A percentile compares a stretch with the other conserved stretches of the same genome.
Conservation (phyloP, 768 basidiomycete genomes). For the Tylopilus cervinicoccineus region DNA sequence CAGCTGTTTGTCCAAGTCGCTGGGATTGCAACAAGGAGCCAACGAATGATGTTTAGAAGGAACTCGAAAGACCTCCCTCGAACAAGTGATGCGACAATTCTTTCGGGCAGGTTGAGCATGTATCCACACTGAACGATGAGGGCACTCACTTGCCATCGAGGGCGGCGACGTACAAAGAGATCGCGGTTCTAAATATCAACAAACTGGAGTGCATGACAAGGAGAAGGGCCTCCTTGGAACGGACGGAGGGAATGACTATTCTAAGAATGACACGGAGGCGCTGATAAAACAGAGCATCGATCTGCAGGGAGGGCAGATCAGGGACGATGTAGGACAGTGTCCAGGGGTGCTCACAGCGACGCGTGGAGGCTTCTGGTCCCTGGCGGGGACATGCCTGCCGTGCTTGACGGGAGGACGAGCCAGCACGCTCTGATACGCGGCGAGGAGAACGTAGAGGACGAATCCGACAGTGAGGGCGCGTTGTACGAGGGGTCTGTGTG, state of each 20-base stretch:
- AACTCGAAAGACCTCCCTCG: slow-evolving; percentile 78
- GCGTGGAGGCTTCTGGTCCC: slow-evolving; percentile 44
- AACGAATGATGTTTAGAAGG: slow-evolving; percentile 78
- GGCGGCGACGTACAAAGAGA: slow-evolving; percentile 91
- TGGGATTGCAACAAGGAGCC: slow-evolving; percentile 89
- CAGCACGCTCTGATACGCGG: slow-evolving; percentile 57
- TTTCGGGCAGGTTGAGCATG: slow-evolving; percentile 27
- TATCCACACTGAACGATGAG: neutral
- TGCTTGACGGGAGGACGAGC: slow-evolving; percentile 34
- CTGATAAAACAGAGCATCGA: slow-evolving; percentile 90
- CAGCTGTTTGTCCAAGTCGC: slow-evolving; percentile 93
- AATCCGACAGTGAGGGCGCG: slow-evolving; percentile 65
- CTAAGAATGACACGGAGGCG: slow-evolving; percentile 71
- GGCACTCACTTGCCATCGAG: slow-evolving; percentile 80
- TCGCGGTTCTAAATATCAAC: slow-evolving; percentile 83
- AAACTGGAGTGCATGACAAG: slow-evolving; percentile 86
- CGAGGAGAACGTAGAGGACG: slow-evolving; percentile 62
- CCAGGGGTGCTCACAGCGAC: slow-evolving; percentile 57
- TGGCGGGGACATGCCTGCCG: slow-evolving; percentile 16
- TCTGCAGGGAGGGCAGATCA: slow-evolving; percentile 38
- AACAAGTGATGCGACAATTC: slow-evolving; percentile 94
- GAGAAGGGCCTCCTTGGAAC: slow-evolving; percentile 84
- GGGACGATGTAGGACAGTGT: neutral
- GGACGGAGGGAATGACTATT: slow-evolving; percentile 84
- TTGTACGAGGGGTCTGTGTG: slow-evolving; percentile 70